phyloP scores from a whole-genome alignment of 345 rosid species.

The Aquilaria sinensis region DNA sequence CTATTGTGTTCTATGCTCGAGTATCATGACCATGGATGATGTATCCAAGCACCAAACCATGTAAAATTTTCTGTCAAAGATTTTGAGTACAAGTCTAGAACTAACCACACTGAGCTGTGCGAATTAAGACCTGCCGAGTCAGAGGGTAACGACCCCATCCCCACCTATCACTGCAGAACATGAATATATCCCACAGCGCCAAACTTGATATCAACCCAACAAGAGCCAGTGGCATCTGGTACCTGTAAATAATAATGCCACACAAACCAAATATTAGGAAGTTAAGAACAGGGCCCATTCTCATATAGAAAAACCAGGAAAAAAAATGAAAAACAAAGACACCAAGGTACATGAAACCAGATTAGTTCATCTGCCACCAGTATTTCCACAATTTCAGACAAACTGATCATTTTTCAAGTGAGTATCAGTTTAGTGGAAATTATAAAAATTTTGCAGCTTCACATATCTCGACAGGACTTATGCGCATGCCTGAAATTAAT shows the following conservation, averaged over 20 bases:
- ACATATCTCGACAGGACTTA: neutral
- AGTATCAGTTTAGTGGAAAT: no score
- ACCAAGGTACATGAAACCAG: neutral
- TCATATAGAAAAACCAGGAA: neutral
- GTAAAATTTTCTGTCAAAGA: neutral
- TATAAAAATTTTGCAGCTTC: no score
- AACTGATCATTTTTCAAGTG: neutral
- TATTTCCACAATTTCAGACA: neutral
- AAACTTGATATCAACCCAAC: conserved; percentile 73
- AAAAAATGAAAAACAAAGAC: neutral
- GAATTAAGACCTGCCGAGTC: conserved; percentile 42
- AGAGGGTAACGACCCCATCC: conserved; percentile 55
- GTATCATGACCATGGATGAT: neutral
- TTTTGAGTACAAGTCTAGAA: neutral
- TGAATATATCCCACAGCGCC: conserved; percentile 86
- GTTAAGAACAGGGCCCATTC: neutral
- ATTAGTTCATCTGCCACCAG: no score
- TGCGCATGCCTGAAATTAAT: neutral
- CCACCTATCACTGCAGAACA: conserved; percentile 62
- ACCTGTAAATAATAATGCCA: conserved; percentile 34
- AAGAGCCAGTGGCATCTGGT: conserved; percentile 92
- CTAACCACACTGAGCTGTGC: conserved; percentile 73
- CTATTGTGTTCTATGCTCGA: no score
- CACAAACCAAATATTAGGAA: neutral
- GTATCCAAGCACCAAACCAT: neutral